Conservation (phyloP, 1,139 yeast species). For the Protomyces gravidus region DNA sequence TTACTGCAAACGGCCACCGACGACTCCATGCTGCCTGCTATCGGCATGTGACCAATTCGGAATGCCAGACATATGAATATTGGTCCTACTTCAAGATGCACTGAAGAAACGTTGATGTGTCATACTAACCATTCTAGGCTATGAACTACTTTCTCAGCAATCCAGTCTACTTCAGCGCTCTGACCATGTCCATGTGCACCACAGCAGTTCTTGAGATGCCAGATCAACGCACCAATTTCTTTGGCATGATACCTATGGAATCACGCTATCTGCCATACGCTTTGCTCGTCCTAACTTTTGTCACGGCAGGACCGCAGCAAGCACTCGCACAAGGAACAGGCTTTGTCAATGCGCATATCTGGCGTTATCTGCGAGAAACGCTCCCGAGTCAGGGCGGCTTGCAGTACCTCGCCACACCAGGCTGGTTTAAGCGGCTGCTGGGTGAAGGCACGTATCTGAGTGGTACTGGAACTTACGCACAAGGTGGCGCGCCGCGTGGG, state of each 20-base stretch:
- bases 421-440: constrained; percentile 8
- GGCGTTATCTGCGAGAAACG: constrained; percentile 25
- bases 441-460: constrained; percentile 16
- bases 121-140: constrained; percentile 28
- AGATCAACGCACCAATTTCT: constrained; percentile 36
- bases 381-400: constrained; percentile 17
- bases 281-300: constrained; percentile 37
- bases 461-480: constrained; percentile 11
- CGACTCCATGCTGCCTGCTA: constrained; percentile 36
- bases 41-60: constrained; percentile 28
- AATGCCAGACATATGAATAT: constrained; percentile 36
- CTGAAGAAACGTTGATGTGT: neutral
- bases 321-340: constrained; percentile 25
- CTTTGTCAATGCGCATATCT: constrained; percentile 17
- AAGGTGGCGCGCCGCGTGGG: constrained; percentile 16
- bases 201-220: constrained; percentile 37
- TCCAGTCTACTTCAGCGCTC: constrained; percentile 4
- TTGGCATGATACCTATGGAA: constrained; percentile 40
- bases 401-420: constrained; percentile 17
- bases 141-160: constrained; percentile 5
- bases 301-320: constrained; percentile 37
- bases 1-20: constrained; percentile 32
- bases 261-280: constrained; percentile 42
- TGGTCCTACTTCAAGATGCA: constrained; percentile 22
- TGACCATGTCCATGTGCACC: constrained; percentile 34